Conservation (phyloP, 495 filamentous ascomycete species). For the Tricharina praecox region DNA sequence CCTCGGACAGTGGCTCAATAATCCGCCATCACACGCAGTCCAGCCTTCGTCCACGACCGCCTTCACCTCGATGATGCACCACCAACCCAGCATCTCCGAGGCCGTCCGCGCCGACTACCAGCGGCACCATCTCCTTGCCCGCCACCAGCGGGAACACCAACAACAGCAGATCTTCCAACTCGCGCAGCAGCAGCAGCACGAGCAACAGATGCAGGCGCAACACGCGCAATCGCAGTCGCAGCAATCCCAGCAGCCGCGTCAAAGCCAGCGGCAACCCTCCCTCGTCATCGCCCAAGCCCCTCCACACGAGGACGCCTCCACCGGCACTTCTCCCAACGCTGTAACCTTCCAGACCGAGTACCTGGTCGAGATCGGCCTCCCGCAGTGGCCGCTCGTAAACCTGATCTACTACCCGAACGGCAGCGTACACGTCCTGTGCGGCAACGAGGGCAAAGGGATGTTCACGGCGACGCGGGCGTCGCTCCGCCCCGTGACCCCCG, state of each 20-base stretch:
- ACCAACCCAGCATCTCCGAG: no score
- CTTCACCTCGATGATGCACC: no score
- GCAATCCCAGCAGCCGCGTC: no score
- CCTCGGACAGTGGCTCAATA: no score
- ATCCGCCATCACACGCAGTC: no score
- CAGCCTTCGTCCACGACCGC: no score
- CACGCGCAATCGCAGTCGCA: no score
- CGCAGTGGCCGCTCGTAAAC: not conserved
- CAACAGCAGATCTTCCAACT: not conserved
- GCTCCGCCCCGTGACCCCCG: not conserved
- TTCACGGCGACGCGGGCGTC: not conserved
- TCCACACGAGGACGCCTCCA: no score
- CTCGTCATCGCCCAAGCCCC: not conserved
- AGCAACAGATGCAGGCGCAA: no score
- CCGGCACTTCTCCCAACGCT: no score
- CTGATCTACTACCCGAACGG: constrained; percentile 2
- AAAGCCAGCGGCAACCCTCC: not conserved
- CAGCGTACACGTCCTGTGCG: not conserved
- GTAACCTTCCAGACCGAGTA: not conserved
- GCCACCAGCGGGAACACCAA: not conserved
- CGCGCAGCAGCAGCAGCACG: not conserved
- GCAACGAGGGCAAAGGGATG: not conserved
- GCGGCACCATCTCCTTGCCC: no score
- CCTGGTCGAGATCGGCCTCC: not conserved
- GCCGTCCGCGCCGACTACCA: no score